phyloP scores from a whole-genome alignment of 2,329 filamentous ascomycete species.

The Exophiala sideris region DNA sequence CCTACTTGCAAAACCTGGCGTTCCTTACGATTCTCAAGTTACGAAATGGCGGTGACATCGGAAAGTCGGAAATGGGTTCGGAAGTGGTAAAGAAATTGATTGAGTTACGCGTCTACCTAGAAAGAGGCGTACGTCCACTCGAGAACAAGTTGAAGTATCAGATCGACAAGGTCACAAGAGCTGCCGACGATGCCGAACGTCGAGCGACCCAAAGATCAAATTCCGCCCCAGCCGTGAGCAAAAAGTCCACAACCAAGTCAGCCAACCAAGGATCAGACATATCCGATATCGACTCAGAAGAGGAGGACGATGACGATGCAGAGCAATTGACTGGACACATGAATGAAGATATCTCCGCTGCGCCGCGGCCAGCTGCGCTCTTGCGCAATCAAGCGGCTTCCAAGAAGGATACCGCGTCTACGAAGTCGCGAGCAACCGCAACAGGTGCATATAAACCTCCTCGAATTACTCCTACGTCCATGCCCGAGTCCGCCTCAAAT shows the following conservation, averaged over 20 bases:
- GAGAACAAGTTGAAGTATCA: constrained; percentile 92
- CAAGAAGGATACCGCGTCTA: constrained; percentile 1
- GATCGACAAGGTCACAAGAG: constrained; percentile 88
- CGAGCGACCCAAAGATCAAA: constrained; percentile 35
- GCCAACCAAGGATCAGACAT: constrained; percentile 37
- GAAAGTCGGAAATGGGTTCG: constrained; percentile 48
- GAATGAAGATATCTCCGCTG: constrained; percentile 37
- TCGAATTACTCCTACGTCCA: constrained; percentile 78
- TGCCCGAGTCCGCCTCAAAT: constrained; percentile 59
- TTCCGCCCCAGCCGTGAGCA: constrained; percentile 33
- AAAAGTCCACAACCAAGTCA: constrained; percentile 30
- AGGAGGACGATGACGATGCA: constrained; percentile 44
- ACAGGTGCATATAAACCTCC: constrained; percentile 79
- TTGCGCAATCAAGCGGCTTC: constrained; percentile 11
- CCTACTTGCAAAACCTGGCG: constrained; percentile 90
- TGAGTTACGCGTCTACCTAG: constrained; percentile 85
- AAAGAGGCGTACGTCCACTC: constrained; percentile 84
- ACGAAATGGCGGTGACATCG: constrained; percentile 45
- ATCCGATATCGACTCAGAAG: constrained; percentile 37
- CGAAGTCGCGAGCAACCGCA: constrained; percentile 32
- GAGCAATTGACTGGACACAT: constrained; percentile 59
- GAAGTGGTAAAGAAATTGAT: constrained; percentile 81
- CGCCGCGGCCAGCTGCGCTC: constrained; percentile 16
- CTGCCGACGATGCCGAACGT: constrained; percentile 70
- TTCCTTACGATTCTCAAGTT: constrained; percentile 82